Evolutionary conservation across 495 filamentous ascomycete species (phyloP), one percentile per base, ranked within the genome.

Genomic region (Penicillium parvum): DNA sequence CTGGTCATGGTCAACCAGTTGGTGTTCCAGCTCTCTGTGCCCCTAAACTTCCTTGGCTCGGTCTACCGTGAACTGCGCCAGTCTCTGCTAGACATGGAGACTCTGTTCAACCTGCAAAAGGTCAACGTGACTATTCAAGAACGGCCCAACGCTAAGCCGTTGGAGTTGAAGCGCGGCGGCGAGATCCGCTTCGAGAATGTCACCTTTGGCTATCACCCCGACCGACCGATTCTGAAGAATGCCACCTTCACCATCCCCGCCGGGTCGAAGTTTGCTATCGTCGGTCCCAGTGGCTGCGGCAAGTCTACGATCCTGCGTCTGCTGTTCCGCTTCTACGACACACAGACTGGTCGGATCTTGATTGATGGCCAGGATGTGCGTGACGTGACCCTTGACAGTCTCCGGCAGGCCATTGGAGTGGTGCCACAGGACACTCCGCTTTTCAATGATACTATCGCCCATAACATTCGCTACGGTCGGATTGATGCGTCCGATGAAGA

Each of bases 1-100:
- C 73, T 98, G 26, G 94, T 98, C 38, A 89, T 98, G 85, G 88
- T 97, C 52, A 98, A 98, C 61, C 94, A 97, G 68, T 82, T 98
- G 9, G 91, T 98, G 48, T 98, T 98, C 66, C 92, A 98, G 65
- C 82, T 98, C 9, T 95, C 89, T 2, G 86, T 97, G 1, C 92
- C 92, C 0, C 74, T 98, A 28, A 98, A 97, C 71, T 98, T 97
- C 66, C 72, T 98, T 1, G 92, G 92, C 7, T 90, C 86, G 5
- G 90, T 98, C 4, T 98, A 98, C 63, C 84, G 92, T 47, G 94
- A 98, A 69, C 75, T 98, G 34, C 76, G 92, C 28, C 94, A 98
- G 67, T 95, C 89, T 9, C 70, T 97, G 35, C 66, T 97, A 38
- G 92, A 98, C 60, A 97, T 98, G 94, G 92, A 97, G 65, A 96